Conservation (phyloP, 495 filamentous ascomycete species). For the Neurospora sp. region DNA sequence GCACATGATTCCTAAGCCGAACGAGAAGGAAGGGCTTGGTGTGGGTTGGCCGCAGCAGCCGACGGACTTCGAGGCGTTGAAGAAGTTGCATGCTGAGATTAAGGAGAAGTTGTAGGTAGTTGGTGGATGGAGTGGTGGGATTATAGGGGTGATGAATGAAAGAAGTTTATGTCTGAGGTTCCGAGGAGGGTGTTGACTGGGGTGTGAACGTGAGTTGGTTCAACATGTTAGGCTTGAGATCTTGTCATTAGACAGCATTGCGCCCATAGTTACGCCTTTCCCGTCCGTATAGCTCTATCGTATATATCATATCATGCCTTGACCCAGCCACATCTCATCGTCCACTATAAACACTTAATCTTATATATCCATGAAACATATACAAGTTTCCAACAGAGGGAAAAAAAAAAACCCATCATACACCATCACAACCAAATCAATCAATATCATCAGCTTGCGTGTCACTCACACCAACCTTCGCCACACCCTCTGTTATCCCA, state of each 20-base stretch:
- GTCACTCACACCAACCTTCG: slow-evolving; percentile 20
- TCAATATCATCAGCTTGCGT: slow-evolving; percentile 46
- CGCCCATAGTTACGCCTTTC: background rate
- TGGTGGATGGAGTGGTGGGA: background rate
- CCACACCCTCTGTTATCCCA: slow-evolving; percentile 19
- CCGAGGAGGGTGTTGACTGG: background rate
- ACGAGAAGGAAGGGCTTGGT: slow-evolving; percentile 66
- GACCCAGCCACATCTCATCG: background rate
- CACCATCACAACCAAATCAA: slow-evolving; percentile 14
- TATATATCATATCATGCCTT: background rate
- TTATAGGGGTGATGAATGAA: background rate
- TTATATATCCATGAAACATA: background rate
- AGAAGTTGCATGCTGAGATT: slow-evolving; percentile 68
- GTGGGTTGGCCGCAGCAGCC: slow-evolving; percentile 71
- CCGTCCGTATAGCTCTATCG: background rate
- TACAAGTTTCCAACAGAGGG: background rate
- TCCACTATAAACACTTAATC: background rate
- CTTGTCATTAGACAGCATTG: background rate
- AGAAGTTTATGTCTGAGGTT: background rate
- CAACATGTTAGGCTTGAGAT: background rate
- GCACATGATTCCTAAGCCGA: slow-evolving; percentile 86
- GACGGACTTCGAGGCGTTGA: slow-evolving; percentile 74
- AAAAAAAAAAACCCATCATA: background rate
- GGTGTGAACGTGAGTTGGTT: too few relatives aligned
- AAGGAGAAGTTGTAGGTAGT: slow-evolving; percentile 73